Percentiles rank a stretch among this genome's conserved stretches.
phyloP scores from a whole-genome alignment of 2,329 filamentous ascomycete genomes.

The Cordyceps fumosorosea region DNA sequence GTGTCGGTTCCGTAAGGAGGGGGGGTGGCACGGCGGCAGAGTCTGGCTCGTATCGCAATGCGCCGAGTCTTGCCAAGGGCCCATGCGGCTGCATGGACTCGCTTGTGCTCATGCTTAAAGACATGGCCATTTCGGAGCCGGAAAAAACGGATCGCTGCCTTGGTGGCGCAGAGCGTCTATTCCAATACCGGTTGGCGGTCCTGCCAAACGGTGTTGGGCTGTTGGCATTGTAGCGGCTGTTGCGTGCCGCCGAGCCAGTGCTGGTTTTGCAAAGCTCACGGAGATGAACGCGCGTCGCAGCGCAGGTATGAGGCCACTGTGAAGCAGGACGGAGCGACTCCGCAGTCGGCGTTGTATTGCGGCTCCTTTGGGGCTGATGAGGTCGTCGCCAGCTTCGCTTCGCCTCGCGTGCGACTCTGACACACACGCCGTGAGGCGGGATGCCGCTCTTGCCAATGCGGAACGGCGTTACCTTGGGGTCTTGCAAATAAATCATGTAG shows the following conservation, averaged over 20 bases:
- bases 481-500: slow-evolving; percentile 58
- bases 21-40: slow-evolving; percentile 16
- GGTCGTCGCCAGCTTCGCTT: slow-evolving; percentile 60
- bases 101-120: slow-evolving; percentile 55
- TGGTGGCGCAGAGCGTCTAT: slow-evolving; percentile 41
- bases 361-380: slow-evolving; percentile 36
- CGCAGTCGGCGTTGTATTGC: slow-evolving; percentile 45
- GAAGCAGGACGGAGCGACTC: slow-evolving; percentile 43
- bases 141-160: slow-evolving; percentile 43
- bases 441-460: slow-evolving; percentile 56
- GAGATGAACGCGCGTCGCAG: slow-evolving; percentile 55
- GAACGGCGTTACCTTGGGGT: slow-evolving; percentile 61
- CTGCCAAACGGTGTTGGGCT: slow-evolving; percentile 52
- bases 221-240: slow-evolving; percentile 40
- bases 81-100: slow-evolving; percentile 59
- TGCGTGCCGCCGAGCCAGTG: slow-evolving; percentile 36
- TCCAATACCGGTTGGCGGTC: slow-evolving; percentile 42
- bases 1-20: slow-evolving; percentile 19
- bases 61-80: slow-evolving; percentile 53
- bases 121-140: slow-evolving; percentile 56
- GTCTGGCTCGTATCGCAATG: slow-evolving; percentile 15
- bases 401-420: slow-evolving; percentile 58
- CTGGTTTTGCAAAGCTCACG: slow-evolving; percentile 56
- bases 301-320: slow-evolving; percentile 58
- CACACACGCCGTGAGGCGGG: slow-evolving; percentile 57